Base-by-base conservation (phyloP, 768 basidiomycete species). In the Russula sp. region DNA sequence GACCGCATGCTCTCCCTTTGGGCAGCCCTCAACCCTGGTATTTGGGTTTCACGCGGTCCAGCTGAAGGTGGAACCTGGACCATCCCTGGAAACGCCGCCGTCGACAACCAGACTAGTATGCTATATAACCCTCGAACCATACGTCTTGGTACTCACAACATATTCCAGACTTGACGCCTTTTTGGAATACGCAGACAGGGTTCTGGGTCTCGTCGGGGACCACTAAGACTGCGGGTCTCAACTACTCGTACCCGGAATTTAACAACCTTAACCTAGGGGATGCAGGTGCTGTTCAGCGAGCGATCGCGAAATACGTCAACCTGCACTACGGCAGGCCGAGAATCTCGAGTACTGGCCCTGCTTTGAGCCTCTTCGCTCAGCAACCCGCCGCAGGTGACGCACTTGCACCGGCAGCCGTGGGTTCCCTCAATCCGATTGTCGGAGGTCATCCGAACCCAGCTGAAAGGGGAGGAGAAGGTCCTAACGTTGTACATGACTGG, bases 241-340 rank as follows among this genome's bases (percentile, higher is more conserved):
- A 76, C 35, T 84, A 83, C 66, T 75, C 78, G 1, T 82, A 83
- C 68, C 81, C 82, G 11, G 82, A 83, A 40, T 81, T 82, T 70
- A 77, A 78, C 55, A 72, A 71, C 9, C 72, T 79, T 39, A 69
- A 77, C 50, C 57, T 73, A 59, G 67, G 64, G 9, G 67, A 77
- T 61, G 55, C 68, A 9, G 48, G 16, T 7, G 70, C 71, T 0
- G 73, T 78, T 34, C 35, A 64, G 45, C 55, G 48, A 5, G 75
- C 73, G n/a, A 78, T 80, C 49, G 69, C 70, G 18, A 57, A 67
- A 20, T 69, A 66, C 22, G 73, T 81, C 20, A 75, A 76, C 57
- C 62, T 68, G 52, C 73, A 79, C 10, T 81, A 79, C 56, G 74
- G 76, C 1, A 66, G 59, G 16, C 57, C 32, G 1, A 42, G 1